Evolutionary conservation across 345 rosid genomes (phyloP), one percentile per base, ranked within the genome.

Genomic region (Noccaea bulbosa): DNA sequence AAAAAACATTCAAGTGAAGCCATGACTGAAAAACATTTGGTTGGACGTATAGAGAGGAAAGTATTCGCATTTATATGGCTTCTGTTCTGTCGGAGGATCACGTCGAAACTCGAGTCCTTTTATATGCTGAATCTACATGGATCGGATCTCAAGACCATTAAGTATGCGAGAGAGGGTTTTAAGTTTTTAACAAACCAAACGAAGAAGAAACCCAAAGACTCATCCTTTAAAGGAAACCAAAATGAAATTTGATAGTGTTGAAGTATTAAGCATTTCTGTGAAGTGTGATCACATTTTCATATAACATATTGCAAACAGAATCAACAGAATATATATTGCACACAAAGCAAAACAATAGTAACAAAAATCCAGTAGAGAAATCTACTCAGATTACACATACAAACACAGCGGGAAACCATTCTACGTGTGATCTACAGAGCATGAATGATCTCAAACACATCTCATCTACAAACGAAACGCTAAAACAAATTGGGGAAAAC

Each of bases 351-450:
- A 39, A 40, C 34, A 39, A 50, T 8, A 57, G 38, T 24, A 38
- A 32, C 3, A 35, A 11, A 24, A 33, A 48, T 20, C 12, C 12
- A 48, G 17, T 35, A 10, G 4, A 17, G 48, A 40, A 70, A 59
- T 1, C 50, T 30, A 45, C 41, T 54, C 57, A 72, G 44, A 20
- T 22, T 54, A 72, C 57, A 72, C 54, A 62, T 43, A 62, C 69
- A 71, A 41, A 57, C 27, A 16, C 72, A 53, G 12, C 7, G 34
- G 37, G 7, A 8, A 56, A 55, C 32, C 11, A 46, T 46, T 55
- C n/a, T 12, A 56, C 75, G 54, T 62, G 75, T 71, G 62, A 61
- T 62, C 37, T 71, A 50, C 15, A 50, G n/a, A 47, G 6, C 45
- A 11, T 0, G 55, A 57, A 49, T 44, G 32, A 62, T 33, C 43